Evolutionary conservation across 768 basidiomycete genomes (phyloP).

Genomic region (Boletus fagicola): DNA sequence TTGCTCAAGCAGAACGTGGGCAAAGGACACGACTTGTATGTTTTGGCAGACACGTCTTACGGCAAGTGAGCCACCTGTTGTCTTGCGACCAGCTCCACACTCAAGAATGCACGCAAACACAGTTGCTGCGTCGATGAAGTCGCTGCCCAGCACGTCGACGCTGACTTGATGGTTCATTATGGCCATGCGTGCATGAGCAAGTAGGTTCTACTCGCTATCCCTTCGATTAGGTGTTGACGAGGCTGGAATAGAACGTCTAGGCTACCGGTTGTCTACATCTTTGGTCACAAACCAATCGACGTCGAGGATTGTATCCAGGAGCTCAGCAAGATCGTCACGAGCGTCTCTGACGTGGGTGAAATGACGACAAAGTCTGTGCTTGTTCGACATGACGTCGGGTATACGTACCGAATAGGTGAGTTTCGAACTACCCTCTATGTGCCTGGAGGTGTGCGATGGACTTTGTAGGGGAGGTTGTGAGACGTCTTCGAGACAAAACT

Average conservation of each 20-base stretch:
- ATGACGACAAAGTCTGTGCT: constrained; percentile 37
- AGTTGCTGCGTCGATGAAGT: constrained; percentile 97
- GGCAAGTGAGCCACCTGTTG: constrained; percentile 60
- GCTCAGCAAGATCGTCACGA: constrained; percentile 37
- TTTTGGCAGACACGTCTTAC: constrained; percentile 97
- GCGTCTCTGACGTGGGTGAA: background rate
- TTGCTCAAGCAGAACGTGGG: constrained; percentile 54
- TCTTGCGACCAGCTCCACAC: constrained; percentile 1
- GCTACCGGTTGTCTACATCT: constrained; percentile 87
- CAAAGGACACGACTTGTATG: constrained; percentile 62
- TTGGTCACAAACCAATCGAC: constrained; percentile 72
- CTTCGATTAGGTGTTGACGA: background rate
- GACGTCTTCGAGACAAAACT: constrained; percentile 23
- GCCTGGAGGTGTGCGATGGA: background rate
- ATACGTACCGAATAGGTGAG: constrained; percentile 65
- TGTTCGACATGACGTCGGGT: constrained; percentile 76
- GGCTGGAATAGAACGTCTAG: constrained; percentile 66
- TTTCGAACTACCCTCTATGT: background rate
- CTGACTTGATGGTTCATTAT: constrained; percentile 90
- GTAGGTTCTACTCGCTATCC: constrained; percentile 44
- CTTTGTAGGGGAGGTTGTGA: constrained; percentile 19
- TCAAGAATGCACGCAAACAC: background rate
- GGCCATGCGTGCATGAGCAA: constrained; percentile 95
- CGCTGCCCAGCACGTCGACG: constrained; percentile 90
- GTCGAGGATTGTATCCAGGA: constrained; percentile 46